A percentile compares a stretch with the other conserved stretches of the same genome.
These are phyloP conservation scores for Amanita rimosa DNA, from an alignment of 768 basidiomycete species.

Conservation along the genomic window DNA sequence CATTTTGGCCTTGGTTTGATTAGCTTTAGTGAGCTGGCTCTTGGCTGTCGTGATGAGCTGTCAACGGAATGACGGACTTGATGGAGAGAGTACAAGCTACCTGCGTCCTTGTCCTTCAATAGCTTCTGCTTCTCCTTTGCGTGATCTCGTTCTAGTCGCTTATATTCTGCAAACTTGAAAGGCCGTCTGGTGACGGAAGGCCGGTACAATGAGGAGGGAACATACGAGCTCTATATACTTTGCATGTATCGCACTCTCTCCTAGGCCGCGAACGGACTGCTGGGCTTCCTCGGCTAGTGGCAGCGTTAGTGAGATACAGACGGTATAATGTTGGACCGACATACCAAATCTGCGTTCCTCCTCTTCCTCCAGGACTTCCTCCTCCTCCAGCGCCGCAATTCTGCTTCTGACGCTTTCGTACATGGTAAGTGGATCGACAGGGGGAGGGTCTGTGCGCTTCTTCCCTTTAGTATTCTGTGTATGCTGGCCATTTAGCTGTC, in stretches of 20 bases:
- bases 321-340: conserved; percentile 14
- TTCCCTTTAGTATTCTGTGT: conserved; percentile 42
- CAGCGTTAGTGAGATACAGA: conserved; percentile 12
- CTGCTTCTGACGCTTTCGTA: conserved; percentile 82
- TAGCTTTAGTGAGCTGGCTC: conserved; percentile 76
- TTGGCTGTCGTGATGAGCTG: conserved; percentile 46
- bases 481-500: conserved; percentile 28
- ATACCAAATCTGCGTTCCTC: conserved; percentile 71
- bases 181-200: conserved; percentile 11
- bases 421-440: conserved; percentile 73
- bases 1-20: conserved; percentile 83
- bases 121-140: conserved; percentile 90
- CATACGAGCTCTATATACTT: conserved; percentile 85
- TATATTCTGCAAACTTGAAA: conserved; percentile 76
- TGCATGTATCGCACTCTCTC: conserved; percentile 71
- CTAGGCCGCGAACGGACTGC: conserved; percentile 73
- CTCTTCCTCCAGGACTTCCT: conserved; percentile 78
- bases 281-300: conserved; percentile 75
- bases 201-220: conserved; percentile 3
- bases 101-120: conserved; percentile 83
- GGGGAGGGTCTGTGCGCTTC: conserved; percentile 51
- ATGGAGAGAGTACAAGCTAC: conserved; percentile 25
- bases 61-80: conserved; percentile 5
- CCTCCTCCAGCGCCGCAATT: conserved; percentile 84
- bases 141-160: conserved; percentile 78